Conservation (phyloP, 495 filamentous ascomycete genomes). For the Podospora australis region DNA sequence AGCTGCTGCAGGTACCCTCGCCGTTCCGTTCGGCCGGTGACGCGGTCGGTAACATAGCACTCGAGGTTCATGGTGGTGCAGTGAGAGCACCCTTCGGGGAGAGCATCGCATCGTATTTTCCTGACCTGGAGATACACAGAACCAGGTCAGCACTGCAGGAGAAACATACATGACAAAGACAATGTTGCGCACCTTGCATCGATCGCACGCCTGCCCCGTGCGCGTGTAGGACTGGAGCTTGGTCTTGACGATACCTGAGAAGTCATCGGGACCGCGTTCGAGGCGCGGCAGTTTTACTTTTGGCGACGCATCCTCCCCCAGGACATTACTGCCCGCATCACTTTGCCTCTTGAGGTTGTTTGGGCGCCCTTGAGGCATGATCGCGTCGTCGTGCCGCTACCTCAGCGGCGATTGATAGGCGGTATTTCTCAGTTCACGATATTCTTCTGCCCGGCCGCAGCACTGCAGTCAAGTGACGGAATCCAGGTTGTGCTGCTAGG, state of each 20-base stretch:
- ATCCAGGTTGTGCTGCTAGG: too few relatives aligned
- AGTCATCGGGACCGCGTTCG: conserved; percentile 52
- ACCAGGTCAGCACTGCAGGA: conserved; percentile 2
- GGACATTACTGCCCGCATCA: conserved; percentile 26
- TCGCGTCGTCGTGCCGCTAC: conserved; percentile 6
- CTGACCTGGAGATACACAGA: conserved; percentile 50
- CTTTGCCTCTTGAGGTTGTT: conserved; percentile 34
- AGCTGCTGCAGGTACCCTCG: conserved; percentile 67
- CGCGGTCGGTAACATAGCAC: conserved; percentile 78
- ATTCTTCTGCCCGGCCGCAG: too few relatives aligned
- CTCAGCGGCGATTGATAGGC: not conserved
- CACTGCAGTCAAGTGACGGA: too few relatives aligned
- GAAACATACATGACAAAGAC: not conserved
- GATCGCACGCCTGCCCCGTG: conserved; percentile 83
- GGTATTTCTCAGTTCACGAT: too few relatives aligned
- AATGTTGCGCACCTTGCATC: conserved; percentile 59
- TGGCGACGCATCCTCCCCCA: conserved; percentile 18
- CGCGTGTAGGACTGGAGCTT: conserved; percentile 57
- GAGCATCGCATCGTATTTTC: conserved; percentile 76
- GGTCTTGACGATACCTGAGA: conserved; percentile 61
- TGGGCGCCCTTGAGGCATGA: conserved; percentile 25
- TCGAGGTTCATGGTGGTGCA: conserved; percentile 64
- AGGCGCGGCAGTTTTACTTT: conserved; percentile 43
- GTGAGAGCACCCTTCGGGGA: conserved; percentile 64
- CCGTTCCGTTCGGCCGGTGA: conserved; percentile 73